Evolutionary conservation across 2,329 filamentous ascomycete genomes (phyloP).

Genomic region (Paramyrothecium roridum): DNA sequence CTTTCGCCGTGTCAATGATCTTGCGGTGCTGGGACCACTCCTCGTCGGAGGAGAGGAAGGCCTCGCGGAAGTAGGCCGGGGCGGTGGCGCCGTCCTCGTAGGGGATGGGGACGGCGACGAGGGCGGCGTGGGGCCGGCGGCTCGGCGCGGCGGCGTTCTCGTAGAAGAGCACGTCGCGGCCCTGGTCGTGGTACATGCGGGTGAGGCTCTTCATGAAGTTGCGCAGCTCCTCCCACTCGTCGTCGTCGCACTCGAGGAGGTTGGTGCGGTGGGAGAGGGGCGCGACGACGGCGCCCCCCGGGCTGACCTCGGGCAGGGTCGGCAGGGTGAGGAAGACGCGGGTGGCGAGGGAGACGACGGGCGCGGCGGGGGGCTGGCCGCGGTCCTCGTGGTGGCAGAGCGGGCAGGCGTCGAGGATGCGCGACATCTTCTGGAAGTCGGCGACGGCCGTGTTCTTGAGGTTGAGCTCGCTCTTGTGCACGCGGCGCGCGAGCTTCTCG

Average conservation of each 20-base stretch:
- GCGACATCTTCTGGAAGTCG: conserved; percentile 88
- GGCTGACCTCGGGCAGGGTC: conserved; percentile 81
- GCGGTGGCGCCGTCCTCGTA: conserved; percentile 88
- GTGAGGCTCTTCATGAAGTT: conserved; percentile 99
- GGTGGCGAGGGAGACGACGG: conserved; percentile 81
- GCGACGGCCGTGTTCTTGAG: conserved; percentile 83
- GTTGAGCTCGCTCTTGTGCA: conserved; percentile 84
- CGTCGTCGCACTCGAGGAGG: conserved; percentile 95
- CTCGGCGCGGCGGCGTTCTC: conserved; percentile 87
- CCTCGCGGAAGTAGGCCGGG: conserved; percentile 93
- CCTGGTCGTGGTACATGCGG: conserved; percentile 90
- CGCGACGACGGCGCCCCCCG: conserved; percentile 83
- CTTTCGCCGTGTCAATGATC: conserved; percentile 80
- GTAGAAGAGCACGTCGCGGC: conserved; percentile 92
- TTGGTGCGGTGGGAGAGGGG: conserved; percentile 85
- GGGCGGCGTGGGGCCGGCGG: conserved; percentile 76
- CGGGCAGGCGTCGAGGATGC: conserved; percentile 80
- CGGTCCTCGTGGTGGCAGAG: conserved; percentile 89
- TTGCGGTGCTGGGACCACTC: conserved; percentile 97
- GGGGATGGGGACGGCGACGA: conserved; percentile 83
- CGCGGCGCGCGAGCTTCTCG: conserved; percentile 77
- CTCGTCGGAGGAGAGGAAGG: conserved; percentile 81
- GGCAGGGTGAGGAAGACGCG: conserved; percentile 84
- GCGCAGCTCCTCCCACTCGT: conserved; percentile 98
- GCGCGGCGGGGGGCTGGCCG: conserved; percentile 72